Conservation (phyloP, 176 grass and related monocot genomes). For the Eragrostis curvula region DNA sequence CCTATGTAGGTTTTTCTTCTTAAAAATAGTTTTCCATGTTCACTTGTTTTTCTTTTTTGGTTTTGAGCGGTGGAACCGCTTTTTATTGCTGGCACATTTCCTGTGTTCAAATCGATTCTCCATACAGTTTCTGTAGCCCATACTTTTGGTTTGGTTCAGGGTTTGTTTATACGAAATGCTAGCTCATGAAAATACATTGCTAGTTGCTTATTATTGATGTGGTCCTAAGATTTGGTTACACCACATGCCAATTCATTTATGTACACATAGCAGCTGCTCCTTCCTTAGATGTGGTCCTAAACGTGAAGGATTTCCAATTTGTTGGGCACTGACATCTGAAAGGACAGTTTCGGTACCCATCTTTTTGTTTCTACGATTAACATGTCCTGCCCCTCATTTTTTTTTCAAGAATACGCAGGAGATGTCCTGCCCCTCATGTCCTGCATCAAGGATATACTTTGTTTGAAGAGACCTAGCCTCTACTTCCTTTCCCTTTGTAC, state of each 20-base stretch:
- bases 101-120: not conserved
- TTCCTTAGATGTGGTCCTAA: constrained; percentile 5
- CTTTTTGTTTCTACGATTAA: not conserved
- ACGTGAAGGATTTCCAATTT: not conserved
- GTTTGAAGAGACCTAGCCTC: not conserved
- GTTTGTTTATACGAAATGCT: constrained; percentile 16
- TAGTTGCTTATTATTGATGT: constrained; percentile 20
- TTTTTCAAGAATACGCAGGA: not conserved
- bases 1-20: not conserved
- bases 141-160: not conserved
- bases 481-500: not conserved
- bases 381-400: not conserved
- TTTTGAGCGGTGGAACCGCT: not conserved
- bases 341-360: constrained; percentile 2
- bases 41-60: not conserved
- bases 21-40: not conserved
- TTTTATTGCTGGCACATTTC: constrained; percentile 1
- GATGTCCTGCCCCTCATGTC: not conserved
- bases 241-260: constrained; percentile 23
- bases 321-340: not conserved
- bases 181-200: constrained; percentile 13
- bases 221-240: constrained; percentile 28
- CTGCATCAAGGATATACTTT: not conserved
- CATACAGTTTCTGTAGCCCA: not conserved
- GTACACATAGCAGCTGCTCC: not conserved